These are phyloP conservation scores for Alternaria sp. DNA, from an alignment of 2,329 filamentous ascomycete genomes.

Conservation along the genomic window DNA sequence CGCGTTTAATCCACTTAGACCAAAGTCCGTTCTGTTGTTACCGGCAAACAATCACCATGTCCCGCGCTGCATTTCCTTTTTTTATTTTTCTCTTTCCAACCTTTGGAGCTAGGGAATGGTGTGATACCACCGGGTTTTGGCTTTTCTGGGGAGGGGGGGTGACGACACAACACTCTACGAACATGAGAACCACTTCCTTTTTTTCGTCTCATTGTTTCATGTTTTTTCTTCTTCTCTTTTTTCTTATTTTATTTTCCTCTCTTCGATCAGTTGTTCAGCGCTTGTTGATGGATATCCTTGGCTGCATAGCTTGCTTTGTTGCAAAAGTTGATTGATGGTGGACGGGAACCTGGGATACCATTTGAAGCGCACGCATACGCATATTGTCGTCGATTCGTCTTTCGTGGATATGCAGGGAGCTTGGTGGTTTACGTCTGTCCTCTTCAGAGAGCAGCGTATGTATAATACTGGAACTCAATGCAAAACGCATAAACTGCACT, in stretches of 20 bases:
- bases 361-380: conserved; percentile 3
- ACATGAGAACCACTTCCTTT: conserved; percentile 29
- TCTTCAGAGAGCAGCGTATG: not conserved
- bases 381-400: not conserved
- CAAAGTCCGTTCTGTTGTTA: conserved; percentile 26
- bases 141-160: conserved; percentile 14
- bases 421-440: not conserved
- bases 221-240: conserved; percentile 6
- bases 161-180: conserved; percentile 28
- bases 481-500: conserved; percentile 8
- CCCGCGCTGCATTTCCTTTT: conserved; percentile 33
- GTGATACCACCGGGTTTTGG: conserved; percentile 24
- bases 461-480: conserved; percentile 7
- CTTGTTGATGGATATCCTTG: conserved; percentile 7
- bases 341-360: not conserved
- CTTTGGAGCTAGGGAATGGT: conserved; percentile 19
- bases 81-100: conserved; percentile 5
- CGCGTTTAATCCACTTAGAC: conserved; percentile 39
- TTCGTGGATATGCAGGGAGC: not conserved
- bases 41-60: conserved; percentile 25
- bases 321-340: conserved; percentile 9
- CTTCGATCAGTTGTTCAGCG: conserved; percentile 1
- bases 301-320: conserved; percentile 7
- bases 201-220: conserved; percentile 14
- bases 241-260: not conserved